Evolutionary conservation across 1,284 basidiomycete species (phyloP), one percentile per base, ranked within the genome.

Genomic region (Microbotryomycetes sp.): DNA sequence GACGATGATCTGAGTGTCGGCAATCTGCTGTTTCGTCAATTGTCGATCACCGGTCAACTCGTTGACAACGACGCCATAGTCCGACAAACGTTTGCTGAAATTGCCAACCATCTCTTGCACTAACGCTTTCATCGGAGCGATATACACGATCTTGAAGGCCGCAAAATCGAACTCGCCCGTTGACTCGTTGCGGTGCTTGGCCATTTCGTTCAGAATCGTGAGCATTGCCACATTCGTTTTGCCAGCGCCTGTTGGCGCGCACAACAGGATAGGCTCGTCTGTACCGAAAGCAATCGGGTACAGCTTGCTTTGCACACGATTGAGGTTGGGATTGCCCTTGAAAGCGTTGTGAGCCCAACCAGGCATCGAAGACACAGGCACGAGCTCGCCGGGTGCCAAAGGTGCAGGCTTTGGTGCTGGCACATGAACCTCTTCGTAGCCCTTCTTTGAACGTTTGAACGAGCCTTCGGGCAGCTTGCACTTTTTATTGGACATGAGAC

Each of bases 181-280:
- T 12, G 80, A 81, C 60, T 88, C 86, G 72, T 96, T 85, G 22
- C 90, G 85, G 74, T 88, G 85, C 72, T 94, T 93, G 30, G 81
- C 77, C 36, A 97, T 83, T 70, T 94, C 90, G 72, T 90, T 89
- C 19, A 97, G 82, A 69, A 97, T 87, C 0, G 91, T 86, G 15
- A 98, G 81, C 84, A 98, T 92, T 15, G 96, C 96, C 29, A 97
- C 96, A 72, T 99, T 99, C 31, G 96, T 99, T 92, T 99, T 99
- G 70, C 96, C 96, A 4, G 96, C 96, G 77, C 96, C 96, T 0
- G 96, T 98, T 2, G 96, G 96, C 0, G 96, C 96, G 80, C 96
- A 98, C 46, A 98, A 84, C 30, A 99, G 80, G 70, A 98, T 84
- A 0, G 94, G 93, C 70, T 98, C 93, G 71, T 97, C 92, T 36